These are phyloP conservation scores for Ambrosiella cleistominuta DNA, from an alignment of 2,329 filamentous ascomycete genomes.

Conservation along the genomic window DNA sequence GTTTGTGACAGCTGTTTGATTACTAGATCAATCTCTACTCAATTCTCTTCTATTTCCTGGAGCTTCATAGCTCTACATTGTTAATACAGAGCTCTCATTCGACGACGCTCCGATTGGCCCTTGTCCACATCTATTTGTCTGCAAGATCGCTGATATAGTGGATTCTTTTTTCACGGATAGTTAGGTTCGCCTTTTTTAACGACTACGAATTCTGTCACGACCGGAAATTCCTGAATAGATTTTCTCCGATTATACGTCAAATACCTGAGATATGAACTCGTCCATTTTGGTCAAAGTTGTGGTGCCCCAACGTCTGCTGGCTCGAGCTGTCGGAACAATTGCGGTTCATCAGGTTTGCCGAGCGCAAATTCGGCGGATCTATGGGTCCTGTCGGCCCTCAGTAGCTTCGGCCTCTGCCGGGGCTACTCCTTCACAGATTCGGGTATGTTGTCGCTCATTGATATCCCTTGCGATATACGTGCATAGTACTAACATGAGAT, in stretches of 20 bases:
- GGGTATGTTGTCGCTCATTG: not conserved
- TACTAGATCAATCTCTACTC: slow-evolving; percentile 5
- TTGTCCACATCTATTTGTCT: not conserved
- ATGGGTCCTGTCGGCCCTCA: slow-evolving; percentile 5
- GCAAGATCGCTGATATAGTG: not conserved
- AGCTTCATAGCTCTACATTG: not conserved
- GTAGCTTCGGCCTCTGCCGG: slow-evolving; percentile 1
- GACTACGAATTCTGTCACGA: not conserved
- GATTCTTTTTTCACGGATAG: not conserved
- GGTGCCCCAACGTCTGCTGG: slow-evolving; percentile 28
- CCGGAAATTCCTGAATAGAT: not conserved
- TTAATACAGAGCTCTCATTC: not conserved
- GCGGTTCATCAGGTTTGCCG: slow-evolving; percentile 20
- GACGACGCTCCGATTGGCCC: not conserved
- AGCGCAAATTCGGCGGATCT: slow-evolving; percentile 20
- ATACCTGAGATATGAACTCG: slow-evolving; percentile 26
- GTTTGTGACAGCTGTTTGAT: not conserved
- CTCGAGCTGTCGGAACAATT: slow-evolving; percentile 24
- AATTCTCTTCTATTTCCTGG: not conserved
- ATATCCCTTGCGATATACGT: not conserved
- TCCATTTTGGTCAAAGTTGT: slow-evolving; percentile 29
- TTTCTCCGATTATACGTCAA: not conserved
- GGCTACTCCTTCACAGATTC: not conserved
- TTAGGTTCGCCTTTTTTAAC: not conserved
- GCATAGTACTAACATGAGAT: not conserved